Conservation (phyloP, 225 moss, liverwort and hornwort species). For the Marchantia polymorpha region DNA sequence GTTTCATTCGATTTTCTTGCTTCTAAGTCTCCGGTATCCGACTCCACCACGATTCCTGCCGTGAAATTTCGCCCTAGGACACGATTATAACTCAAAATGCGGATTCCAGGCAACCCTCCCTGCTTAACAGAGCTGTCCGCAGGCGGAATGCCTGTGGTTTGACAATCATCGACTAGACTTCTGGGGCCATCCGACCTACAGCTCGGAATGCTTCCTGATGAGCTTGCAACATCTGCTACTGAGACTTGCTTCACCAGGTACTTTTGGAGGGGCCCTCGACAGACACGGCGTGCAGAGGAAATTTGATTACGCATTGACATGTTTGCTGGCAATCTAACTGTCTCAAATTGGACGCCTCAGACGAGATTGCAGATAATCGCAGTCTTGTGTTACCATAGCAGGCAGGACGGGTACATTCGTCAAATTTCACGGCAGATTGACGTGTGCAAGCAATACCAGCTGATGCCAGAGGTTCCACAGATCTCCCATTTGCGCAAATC, state of each 20-base stretch:
- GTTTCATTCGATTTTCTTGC: neutral
- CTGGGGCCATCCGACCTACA: no score
- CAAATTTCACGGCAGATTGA: neutral
- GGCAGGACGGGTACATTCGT: neutral
- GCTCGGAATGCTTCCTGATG: neutral
- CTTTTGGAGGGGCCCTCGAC: neutral
- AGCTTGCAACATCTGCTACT: neutral
- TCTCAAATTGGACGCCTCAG: neutral
- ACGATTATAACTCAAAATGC: neutral
- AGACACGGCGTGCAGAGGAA: neutral
- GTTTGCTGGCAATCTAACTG: neutral
- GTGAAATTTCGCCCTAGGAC: neutral
- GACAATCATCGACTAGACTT: neutral
- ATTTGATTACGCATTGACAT: constrained; percentile 18
- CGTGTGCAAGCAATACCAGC: neutral
- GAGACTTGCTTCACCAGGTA: neutral
- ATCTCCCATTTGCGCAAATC: constrained; percentile 14
- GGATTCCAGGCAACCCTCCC: neutral
- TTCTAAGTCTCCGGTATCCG: neutral
- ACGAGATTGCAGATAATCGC: neutral
- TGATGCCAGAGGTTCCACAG: constrained; percentile 7
- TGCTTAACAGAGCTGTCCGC: neutral
- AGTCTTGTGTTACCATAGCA: neutral
- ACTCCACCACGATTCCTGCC: neutral
- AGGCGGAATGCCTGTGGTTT: neutral